A percentile compares a stretch with the other conserved stretches of the same genome.
These are phyloP conservation scores for Ophiostoma sp. DNA, from an alignment of 2,329 filamentous ascomycete species.

Conservation along the genomic window DNA sequence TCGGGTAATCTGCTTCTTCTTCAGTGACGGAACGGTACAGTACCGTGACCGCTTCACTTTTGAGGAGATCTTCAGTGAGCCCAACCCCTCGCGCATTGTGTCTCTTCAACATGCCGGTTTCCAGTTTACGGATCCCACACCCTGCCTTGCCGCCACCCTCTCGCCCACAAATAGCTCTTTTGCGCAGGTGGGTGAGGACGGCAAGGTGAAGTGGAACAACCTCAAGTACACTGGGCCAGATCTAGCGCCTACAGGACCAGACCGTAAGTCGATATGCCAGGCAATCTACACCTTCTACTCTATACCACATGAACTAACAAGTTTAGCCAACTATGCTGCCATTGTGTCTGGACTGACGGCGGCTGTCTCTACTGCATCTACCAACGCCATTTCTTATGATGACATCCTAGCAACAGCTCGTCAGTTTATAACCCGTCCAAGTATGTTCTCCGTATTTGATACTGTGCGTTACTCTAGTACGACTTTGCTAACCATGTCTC, in stretches of 20 bases:
- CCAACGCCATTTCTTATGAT: conserved; percentile 58
- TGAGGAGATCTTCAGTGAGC: conserved; percentile 64
- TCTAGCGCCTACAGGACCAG: conserved; percentile 49
- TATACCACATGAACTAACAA: conserved; percentile 23
- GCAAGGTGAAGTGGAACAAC: conserved; percentile 59
- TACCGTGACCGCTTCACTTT: conserved; percentile 76
- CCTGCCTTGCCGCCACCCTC: conserved; percentile 50
- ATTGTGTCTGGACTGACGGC: conserved; percentile 63
- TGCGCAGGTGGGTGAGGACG: conserved; percentile 59
- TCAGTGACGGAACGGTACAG: conserved; percentile 78
- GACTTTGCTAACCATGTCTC: not conserved
- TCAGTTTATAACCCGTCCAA: conserved; percentile 44
- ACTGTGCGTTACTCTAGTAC: not conserved
- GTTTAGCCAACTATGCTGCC: conserved; percentile 55
- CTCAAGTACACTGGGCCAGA: conserved; percentile 53
- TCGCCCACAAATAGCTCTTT: conserved; percentile 63
- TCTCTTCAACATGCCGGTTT: conserved; percentile 78
- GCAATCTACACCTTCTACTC: not conserved
- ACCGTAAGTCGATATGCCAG: conserved; percentile 43
- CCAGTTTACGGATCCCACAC: conserved; percentile 62
- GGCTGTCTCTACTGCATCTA: conserved; percentile 48
- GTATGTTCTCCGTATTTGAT: conserved; percentile 33
- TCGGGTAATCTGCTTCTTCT: conserved; percentile 69
- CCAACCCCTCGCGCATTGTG: conserved; percentile 64
- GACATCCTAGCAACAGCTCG: conserved; percentile 71